Evolutionary conservation across 2,329 filamentous ascomycete species (phyloP).

Genomic region (Ophiognomonia clavigignenti-juglandacearum): DNA sequence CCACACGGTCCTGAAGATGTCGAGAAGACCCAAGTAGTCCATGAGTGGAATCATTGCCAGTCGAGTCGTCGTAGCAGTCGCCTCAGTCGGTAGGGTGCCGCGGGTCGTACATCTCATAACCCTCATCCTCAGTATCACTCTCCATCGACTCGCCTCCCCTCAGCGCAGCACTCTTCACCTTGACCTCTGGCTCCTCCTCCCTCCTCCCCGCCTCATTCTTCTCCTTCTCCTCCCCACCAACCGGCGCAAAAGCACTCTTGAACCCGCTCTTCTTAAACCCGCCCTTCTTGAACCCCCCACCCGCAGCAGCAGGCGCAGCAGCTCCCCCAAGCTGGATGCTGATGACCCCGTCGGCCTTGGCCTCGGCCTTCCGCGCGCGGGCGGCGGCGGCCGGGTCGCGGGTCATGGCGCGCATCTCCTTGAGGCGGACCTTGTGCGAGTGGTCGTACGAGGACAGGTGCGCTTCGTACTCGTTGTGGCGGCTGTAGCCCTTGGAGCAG

Average conservation of each 20-base stretch:
- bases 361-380: conserved; percentile 64
- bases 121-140: conserved; percentile 66
- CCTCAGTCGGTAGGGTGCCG: conserved; percentile 54
- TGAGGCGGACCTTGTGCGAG: conserved; percentile 84
- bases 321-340: conserved; percentile 56
- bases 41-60: no score
- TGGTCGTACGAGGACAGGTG: conserved; percentile 95
- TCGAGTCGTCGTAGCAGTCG: neutral
- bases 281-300: conserved; percentile 55
- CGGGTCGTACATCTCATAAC: conserved; percentile 64
- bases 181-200: conserved; percentile 20
- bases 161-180: conserved; percentile 20
- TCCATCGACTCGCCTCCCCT: conserved; percentile 30
- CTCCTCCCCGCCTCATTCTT: conserved; percentile 22
- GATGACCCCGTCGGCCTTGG: conserved; percentile 64
- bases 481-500: conserved; percentile 89
- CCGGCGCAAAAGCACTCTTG: conserved; percentile 67
- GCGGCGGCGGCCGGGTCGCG: conserved; percentile 63
- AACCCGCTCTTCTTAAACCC: conserved; percentile 81
- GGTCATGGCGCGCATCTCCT: conserved; percentile 82
- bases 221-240: conserved; percentile 37
- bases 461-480: conserved; percentile 93
- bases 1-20: no score
- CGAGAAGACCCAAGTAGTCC: no score
- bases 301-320: conserved; percentile 20